Conservation (phyloP, 805 yeast species). For the Ogataea degrootiae region DNA sequence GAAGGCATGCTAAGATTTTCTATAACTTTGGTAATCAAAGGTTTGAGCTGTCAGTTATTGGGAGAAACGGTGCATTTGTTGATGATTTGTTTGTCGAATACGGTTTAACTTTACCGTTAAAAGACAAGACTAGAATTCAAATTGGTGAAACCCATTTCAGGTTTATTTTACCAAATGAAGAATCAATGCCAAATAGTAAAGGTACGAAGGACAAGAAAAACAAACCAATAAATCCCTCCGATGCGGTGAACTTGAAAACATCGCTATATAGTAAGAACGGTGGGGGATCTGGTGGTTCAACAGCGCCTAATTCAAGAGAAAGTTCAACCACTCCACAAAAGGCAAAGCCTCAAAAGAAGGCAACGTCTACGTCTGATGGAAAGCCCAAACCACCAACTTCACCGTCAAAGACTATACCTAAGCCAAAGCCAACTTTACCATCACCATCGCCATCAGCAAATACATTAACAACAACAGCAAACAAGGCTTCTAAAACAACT, state of each 20-base stretch:
- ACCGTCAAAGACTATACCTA: neutral
- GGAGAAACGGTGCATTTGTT: conserved; percentile 96
- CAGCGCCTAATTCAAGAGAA: conserved; percentile 19
- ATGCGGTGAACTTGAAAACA: conserved; percentile 53
- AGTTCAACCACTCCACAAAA: conserved; percentile 16
- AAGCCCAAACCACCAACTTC: neutral
- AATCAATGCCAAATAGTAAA: conserved; percentile 24
- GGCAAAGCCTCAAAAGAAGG: neutral
- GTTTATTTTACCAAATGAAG: conserved; percentile 77
- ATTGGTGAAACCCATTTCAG: conserved; percentile 89
- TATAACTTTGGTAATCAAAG: conserved; percentile 95
- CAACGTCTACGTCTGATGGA: neutral
- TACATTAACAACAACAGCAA: neutral
- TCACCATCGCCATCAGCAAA: neutral
- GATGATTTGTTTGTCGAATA: conserved; percentile 85
- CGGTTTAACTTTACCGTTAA: conserved; percentile 85
- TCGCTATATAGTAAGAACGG: conserved; percentile 34
- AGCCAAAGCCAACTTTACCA: neutral
- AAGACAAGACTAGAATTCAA: conserved; percentile 79
- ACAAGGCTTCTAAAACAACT: neutral
- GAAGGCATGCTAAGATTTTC: conserved; percentile 93
- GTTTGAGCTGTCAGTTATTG: conserved; percentile 86
- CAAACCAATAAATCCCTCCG: conserved; percentile 48
- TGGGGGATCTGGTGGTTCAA: conserved; percentile 13
- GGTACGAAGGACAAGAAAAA: conserved; percentile 19